Evolutionary conservation across 2,329 filamentous ascomycete species (phyloP).

Genomic region (Curvularia hawaiiensis): DNA sequence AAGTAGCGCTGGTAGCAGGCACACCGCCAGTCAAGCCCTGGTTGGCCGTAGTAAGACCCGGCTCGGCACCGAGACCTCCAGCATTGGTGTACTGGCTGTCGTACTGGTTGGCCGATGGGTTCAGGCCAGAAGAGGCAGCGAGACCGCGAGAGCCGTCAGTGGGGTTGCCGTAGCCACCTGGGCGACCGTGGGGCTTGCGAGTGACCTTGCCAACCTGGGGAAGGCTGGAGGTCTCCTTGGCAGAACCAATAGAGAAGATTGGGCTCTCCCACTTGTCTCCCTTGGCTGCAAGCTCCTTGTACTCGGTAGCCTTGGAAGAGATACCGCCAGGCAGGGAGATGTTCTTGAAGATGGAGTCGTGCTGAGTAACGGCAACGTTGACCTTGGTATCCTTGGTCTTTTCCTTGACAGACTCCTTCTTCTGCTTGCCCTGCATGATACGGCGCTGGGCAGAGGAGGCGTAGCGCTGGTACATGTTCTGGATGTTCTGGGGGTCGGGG

Average conservation of each 20-base stretch:
- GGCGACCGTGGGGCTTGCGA: constrained; percentile 63
- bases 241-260: constrained; percentile 85
- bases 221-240: constrained; percentile 73
- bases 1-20: constrained; percentile 13
- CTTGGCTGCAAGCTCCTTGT: constrained; percentile 83
- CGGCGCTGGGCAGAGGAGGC: constrained; percentile 74
- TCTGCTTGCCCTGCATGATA: constrained; percentile 75
- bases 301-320: constrained; percentile 91
- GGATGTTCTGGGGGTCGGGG: constrained; percentile 71
- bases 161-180: constrained; percentile 38
- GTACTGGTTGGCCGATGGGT: constrained; percentile 21
- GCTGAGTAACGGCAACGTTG: constrained; percentile 82
- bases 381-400: constrained; percentile 69
- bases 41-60: constrained; percentile 9
- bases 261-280: constrained; percentile 95
- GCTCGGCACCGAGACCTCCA: constrained; percentile 15
- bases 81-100: constrained; percentile 23
- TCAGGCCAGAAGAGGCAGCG: constrained; percentile 21
- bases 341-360: constrained; percentile 91
- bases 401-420: constrained; percentile 64
- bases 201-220: constrained; percentile 61
- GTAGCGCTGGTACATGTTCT: constrained; percentile 89
- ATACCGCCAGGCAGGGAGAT: constrained; percentile 87
- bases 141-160: constrained; percentile 25
- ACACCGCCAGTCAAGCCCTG: constrained; percentile 21